A percentile compares a stretch with the other conserved stretches of the same genome.
These are phyloP conservation scores for Copromyces sp. DNA, from an alignment of 495 filamentous ascomycete genomes.

Conservation along the genomic window DNA sequence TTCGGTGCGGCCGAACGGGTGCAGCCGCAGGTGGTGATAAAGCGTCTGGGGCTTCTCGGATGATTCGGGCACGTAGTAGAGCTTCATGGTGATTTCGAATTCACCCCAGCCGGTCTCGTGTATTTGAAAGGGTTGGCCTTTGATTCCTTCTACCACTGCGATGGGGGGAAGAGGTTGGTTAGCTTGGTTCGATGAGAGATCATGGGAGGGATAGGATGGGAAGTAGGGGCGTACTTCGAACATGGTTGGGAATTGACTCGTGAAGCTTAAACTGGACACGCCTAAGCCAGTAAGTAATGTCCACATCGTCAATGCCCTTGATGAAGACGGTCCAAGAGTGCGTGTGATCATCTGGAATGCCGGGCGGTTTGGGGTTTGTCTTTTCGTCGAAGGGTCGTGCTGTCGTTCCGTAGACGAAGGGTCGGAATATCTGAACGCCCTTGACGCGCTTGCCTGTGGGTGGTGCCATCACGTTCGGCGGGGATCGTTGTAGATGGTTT, in stretches of 20 bases:
- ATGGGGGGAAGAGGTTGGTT: neutral
- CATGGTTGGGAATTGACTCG: slow-evolving; percentile 82
- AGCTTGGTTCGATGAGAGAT: neutral
- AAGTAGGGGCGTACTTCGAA: slow-evolving; percentile 46
- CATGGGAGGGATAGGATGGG: neutral
- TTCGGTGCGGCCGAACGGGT: slow-evolving; percentile 73
- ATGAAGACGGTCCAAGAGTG: slow-evolving; percentile 94
- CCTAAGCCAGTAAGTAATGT: slow-evolving; percentile 90
- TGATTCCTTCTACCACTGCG: slow-evolving; percentile 45
- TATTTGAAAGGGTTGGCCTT: slow-evolving; percentile 71
- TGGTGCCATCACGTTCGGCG: slow-evolving; percentile 34
- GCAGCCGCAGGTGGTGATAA: slow-evolving; percentile 82
- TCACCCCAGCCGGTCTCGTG: slow-evolving; percentile 94
- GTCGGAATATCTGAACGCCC: slow-evolving; percentile 64
- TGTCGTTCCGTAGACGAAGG: slow-evolving; percentile 75
- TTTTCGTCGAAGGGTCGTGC: slow-evolving; percentile 59
- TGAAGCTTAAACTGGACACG: slow-evolving; percentile 97
- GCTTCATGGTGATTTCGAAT: slow-evolving; percentile 88
- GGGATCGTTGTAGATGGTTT: neutral
- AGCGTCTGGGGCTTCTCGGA: slow-evolving; percentile 85
- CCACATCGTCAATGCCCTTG: slow-evolving; percentile 69
- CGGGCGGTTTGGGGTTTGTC: slow-evolving; percentile 47
- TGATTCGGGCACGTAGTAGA: slow-evolving; percentile 79
- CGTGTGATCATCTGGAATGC: slow-evolving; percentile 76
- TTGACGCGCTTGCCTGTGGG: slow-evolving; percentile 49